Base-by-base conservation (phyloP, 2,329 filamentous ascomycete species). In the Aspergillus fischeri region DNA sequence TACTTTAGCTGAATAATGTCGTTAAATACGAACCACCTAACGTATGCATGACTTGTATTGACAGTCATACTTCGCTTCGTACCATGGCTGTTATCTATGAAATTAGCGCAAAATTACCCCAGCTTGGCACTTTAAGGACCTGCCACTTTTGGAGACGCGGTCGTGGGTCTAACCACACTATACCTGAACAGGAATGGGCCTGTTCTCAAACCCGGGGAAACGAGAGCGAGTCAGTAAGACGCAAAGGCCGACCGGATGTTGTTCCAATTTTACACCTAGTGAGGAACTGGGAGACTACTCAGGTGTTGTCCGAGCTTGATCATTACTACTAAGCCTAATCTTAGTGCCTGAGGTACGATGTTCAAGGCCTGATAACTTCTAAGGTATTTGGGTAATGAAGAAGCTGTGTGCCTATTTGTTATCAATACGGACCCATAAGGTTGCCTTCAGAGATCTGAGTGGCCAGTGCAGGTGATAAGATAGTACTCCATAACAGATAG, bases 91-190 rank as follows among this genome's bases (percentile, higher is more conserved):
- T 38, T 17, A 38, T 38, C 32, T 3, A 7, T 7, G 10, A 47
- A 47, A 21, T 44, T 44, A 52, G 45, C 5, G 21, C 24, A 55
- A 52, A 45, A 50, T 52, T 60, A 60, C 55, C 55, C 54, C 51
- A 53, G 58, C 52, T 60, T 55, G 51, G 58, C 52, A 54, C 48
- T 53, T 27, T 56, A 45, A 58, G 53, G 56, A 59, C 59, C 56
- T 61, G 53, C 59, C 59, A 52, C 24, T 55, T 61, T 51, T 42
- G 56, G 59, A 52, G 49, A 49, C 27, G 21, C 49, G 24, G 20
- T 6, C 44, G 11, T 5, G 7, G 3, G 21, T 10, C 21, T 47
- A 21, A 5, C 4, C 3, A 14, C 20, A 27, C 11, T 3, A 24
- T 49, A 54, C 21, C 10, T 25, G 25, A 10, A 41, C 42, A 49